Evolutionary conservation across 75 land plant species (phyloP).

Genomic region (Larix kaempferi): DNA sequence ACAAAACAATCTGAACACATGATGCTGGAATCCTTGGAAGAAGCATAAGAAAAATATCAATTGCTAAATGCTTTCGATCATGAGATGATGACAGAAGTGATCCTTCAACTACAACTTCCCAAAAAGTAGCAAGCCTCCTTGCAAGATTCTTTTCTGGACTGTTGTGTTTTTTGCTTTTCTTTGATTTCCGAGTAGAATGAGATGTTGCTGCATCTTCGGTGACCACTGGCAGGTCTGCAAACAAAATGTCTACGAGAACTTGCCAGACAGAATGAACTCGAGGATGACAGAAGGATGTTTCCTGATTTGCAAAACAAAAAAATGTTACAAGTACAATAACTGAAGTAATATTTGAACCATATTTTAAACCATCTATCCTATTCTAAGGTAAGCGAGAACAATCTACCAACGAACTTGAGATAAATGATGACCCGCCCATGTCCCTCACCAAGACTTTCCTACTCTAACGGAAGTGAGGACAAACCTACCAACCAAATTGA

Average conservation of each 20-base stretch:
- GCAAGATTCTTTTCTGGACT: conserved; percentile 41
- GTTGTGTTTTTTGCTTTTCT: conserved; percentile 45
- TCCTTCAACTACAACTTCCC: conserved; percentile 75
- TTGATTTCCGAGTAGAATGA: conserved; percentile 53
- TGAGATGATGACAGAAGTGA: conserved; percentile 83
- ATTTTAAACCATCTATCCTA: no score
- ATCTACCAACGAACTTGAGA: no score
- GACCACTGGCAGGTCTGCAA: conserved; percentile 30
- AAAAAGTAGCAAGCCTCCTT: conserved; percentile 43
- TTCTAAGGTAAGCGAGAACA: no score
- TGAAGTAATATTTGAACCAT: no score
- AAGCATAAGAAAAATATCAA: conserved; percentile 68
- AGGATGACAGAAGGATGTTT: conserved; percentile 88
- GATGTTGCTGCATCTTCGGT: conserved; percentile 18
- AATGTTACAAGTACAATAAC: neutral
- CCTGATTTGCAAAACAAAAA: conserved; percentile 44
- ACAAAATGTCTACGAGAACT: conserved; percentile 52
- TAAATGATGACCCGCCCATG: neutral
- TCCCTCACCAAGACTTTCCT: neutral
- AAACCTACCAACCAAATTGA: no score
- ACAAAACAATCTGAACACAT: conserved; percentile 48
- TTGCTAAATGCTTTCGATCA: conserved; percentile 89
- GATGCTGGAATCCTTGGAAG: conserved; percentile 67
- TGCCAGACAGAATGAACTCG: conserved; percentile 90
- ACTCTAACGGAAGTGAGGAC: no score